Evolutionary conservation across 164 flowering plant species (phyloP).

Genomic region (Berberis thunbergii): DNA sequence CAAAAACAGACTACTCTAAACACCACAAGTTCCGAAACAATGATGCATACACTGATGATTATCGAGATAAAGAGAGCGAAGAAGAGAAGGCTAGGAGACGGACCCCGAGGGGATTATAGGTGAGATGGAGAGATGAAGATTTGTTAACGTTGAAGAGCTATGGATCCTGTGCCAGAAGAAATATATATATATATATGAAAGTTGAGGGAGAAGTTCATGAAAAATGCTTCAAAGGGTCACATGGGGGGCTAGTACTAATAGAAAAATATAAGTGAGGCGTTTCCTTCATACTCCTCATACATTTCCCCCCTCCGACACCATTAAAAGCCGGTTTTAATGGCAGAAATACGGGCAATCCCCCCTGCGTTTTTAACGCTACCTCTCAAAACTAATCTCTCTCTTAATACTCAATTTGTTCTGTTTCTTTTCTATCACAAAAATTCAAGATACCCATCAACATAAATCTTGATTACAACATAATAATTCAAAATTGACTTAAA

Average conservation of each 20-base stretch:
- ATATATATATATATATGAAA: constrained; percentile 16
- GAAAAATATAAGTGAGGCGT: constrained; percentile 24
- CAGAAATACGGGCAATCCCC: constrained; percentile 30
- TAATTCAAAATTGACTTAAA: neutral
- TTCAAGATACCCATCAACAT: too few relatives aligned
- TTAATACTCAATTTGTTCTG: neutral
- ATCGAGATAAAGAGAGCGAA: neutral
- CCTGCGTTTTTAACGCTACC: constrained; percentile 38
- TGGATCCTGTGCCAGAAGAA: constrained; percentile 24
- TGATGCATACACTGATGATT: too few relatives aligned
- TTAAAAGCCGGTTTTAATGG: constrained; percentile 57
- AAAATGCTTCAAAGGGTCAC: constrained; percentile 57
- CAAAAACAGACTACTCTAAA: too few relatives aligned
- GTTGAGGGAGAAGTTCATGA: constrained; percentile 19
- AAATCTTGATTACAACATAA: too few relatives aligned
- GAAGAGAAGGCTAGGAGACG: neutral
- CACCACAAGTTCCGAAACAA: too few relatives aligned
- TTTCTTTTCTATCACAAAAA: neutral
- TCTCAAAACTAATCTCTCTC: neutral
- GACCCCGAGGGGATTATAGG: neutral
- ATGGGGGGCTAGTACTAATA: constrained; percentile 28
- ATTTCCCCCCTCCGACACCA: constrained; percentile 24
- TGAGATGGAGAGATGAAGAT: neutral
- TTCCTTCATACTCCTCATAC: constrained; percentile 27
- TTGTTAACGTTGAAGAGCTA: constrained; percentile 12